Evolutionary conservation across 2,329 filamentous ascomycete genomes (phyloP), one percentile per base, ranked within the genome.

Genomic region (Aspergillus costaricaensis): DNA sequence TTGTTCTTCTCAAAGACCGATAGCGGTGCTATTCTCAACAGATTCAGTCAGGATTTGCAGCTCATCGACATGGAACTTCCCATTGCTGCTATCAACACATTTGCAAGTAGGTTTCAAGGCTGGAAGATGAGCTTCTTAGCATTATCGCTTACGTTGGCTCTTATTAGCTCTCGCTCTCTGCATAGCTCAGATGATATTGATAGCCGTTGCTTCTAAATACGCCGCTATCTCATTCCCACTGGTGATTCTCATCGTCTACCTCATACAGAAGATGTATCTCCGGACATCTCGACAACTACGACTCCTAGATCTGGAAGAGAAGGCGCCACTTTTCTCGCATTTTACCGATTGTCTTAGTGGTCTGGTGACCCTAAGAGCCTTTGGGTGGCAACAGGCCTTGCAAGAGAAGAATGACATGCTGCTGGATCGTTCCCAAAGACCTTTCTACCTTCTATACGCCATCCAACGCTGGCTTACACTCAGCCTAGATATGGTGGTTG

Each of bases 261-360:
- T 76, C 2, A 70, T 88, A 0, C 85, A 87, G 62, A 82, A 77
- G 55, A 79, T 86, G 52, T 88, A 88, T 64, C 77, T 88, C 2
- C 78, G 83, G 0, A 88, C 86, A 0, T 87, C 85, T 0, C 76
- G 85, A 0, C 86, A 88, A 68, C 70, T 89, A 7, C 80, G 86
- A 52, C 78, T 86, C 19, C 70, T 89, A 10, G 86, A 88, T 49
- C 78, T 89, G 1, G 86, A 89, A 68, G 80, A 83, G 1, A 87
- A 88, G 64, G 82, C 82, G 0, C 85, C 85, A 0, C 73, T 88
- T 0, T 86, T 84, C 74, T 83, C 78, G 15, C 76, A 86, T 61
- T 87, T 87, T 64, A 76, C 82, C 21, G 85, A 87, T 62, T 83
- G 81, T 2, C 78, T 86, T 44, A 80, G 80, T 36, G 86, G 86